phyloP scores from a whole-genome alignment of 768 basidiomycete species.

The Tulasnella sp. region DNA sequence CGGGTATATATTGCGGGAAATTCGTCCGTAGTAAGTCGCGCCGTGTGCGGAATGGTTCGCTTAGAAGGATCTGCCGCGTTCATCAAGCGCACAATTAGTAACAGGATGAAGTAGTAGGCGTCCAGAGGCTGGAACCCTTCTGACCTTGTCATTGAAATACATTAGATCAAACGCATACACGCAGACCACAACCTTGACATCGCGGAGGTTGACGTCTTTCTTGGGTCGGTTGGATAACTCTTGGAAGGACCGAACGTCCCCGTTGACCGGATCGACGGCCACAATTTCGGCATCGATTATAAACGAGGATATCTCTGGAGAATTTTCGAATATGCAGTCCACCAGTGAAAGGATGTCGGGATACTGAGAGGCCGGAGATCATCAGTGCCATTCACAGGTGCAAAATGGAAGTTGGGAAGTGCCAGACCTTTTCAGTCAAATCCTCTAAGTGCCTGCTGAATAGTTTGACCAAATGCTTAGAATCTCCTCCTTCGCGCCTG shows the following conservation, averaged over 20 bases:
- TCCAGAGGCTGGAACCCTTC: constrained; percentile 31
- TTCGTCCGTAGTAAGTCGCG: constrained; percentile 56
- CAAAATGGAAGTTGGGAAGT: constrained; percentile 10
- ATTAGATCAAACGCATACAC: constrained; percentile 87
- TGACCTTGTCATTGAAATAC: constrained; percentile 74
- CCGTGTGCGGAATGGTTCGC: constrained; percentile 64
- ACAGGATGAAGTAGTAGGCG: constrained; percentile 1
- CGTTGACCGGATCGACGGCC: constrained; percentile 63
- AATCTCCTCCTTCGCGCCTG: constrained; percentile 36
- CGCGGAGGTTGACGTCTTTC: constrained; percentile 70
- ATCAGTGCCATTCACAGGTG: background rate
- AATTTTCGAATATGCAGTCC: constrained; percentile 45
- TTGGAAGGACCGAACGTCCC: constrained; percentile 73
- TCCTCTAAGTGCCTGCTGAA: constrained; percentile 90
- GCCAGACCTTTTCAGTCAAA: constrained; percentile 76
- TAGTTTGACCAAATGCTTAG: constrained; percentile 48
- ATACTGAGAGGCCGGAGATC: constrained; percentile 48
- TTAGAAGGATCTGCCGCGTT: constrained; percentile 57
- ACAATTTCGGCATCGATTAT: constrained; percentile 86
- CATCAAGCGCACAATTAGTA: background rate
- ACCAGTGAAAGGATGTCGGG: constrained; percentile 70
- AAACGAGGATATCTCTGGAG: constrained; percentile 52
- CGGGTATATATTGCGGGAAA: constrained; percentile 54
- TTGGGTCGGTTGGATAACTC: constrained; percentile 79
- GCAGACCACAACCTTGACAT: constrained; percentile 76